Evolutionary conservation across 768 basidiomycete species (phyloP), one percentile per base, ranked within the genome.

Genomic region (Suillus fuscotomentosus): DNA sequence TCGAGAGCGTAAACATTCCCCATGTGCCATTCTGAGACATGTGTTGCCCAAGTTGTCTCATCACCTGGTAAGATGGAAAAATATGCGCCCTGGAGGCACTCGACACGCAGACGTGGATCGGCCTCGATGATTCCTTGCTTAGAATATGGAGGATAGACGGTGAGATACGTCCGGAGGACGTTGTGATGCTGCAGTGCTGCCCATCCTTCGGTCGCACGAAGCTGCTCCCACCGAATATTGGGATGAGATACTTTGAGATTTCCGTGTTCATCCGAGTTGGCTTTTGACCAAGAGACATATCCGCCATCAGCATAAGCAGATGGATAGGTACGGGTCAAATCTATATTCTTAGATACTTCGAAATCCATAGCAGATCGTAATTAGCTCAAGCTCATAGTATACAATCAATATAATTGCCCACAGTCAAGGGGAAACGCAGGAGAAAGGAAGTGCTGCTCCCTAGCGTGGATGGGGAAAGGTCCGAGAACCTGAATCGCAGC

Each of bases 171-270:
- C 42, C 84, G 87, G 20, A 95, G 80, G 38, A 94, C 76, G 9
- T 84, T 82, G 69, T 94, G 87, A 69, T 94, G 91, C 74, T 97
- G 94, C 20, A 95, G 76, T 24, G 86, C 88, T 27, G 93, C 89
- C 94, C 94, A 95, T 14, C 94, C 94, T 75, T 94, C 90, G 2
- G 89, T 88, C 31, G 83, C 79, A 14, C 93, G 87, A 61, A 95
- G 80, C 59, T 82, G 80, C 38, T 83, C 74, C 94, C 92, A 95
- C 84, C 89, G 83, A 64, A 90, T 81, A 53, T 82, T 65, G 5
- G 88, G 90, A 67, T 90, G 89, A 0, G 86, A 83, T n/a, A 92
- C 75, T n/a, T 77, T 71, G 20, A 94, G 73, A 57, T 77, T 75
- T 15, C 88, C 86, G 42, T 84, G 72, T 1, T 70, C 64, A 60